Base-by-base conservation (phyloP, 1,284 basidiomycete species). In the Ceratobasidium sp. region DNA sequence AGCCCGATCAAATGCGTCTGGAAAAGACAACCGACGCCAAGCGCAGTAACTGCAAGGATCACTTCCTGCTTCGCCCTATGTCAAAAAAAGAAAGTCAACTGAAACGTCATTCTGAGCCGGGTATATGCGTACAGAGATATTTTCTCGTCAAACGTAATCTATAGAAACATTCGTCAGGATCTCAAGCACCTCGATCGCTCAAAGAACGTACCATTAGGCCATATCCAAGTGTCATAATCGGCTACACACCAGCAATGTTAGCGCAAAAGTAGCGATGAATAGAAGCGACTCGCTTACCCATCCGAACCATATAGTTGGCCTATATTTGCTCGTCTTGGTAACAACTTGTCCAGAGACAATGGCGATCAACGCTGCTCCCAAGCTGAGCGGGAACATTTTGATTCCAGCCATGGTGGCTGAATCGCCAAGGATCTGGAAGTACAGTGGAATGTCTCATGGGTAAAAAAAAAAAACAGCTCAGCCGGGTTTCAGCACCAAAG, bases 351-450 rank as follows among this genome's bases (percentile, higher is more conserved):
- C 83, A 0, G 76, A 67, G 8, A 79, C n/a, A 57, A 80, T 79
- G n/a, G 79, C 78, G 13, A 80, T 66, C 72, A 82, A 38, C 16
- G 74, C 72, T 13, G 63, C 52, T 28, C 79, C 76, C 30, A 82
- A 76, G 0, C 79, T 80, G 74, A 80, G 83, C 0, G 83, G 82
- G 30, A 84, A 78, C 73, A 82, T 77, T 35, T 77, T 75, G 14
- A 84, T 78, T n/a, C 83, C 83, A 9, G 80, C 79, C 77, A 82
- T 76, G 13, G 80, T 75, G 0, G 83, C 79, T 0, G 77, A 76
- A 0, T 79, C 75, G 6, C 83, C 83, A 18, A 80, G 78, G 52
- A 77, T 76, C 74, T 81, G 82, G 79, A 80, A 82, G 73, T 81
- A 82, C n/a, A 82, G 74, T 1, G 81, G 78, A 8, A 79, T 55